phyloP scores from a whole-genome alignment of 108 stramenopile species.

The Conticribra guillardii region DNA sequence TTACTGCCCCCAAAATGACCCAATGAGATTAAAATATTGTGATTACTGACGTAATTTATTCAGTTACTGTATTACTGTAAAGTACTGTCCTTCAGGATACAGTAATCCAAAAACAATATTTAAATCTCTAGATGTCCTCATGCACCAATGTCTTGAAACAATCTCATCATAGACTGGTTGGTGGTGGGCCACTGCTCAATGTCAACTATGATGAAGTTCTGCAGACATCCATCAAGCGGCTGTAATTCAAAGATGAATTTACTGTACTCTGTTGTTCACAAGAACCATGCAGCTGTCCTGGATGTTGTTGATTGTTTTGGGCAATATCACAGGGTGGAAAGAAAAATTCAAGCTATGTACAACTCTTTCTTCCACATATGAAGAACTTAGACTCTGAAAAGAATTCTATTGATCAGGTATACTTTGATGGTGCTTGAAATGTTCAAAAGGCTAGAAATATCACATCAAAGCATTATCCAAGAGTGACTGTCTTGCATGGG shows the following conservation, averaged over 20 bases:
- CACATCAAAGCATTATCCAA: background rate
- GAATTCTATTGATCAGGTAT: background rate
- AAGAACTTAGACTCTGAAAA: no score
- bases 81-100: no score
- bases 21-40: no score
- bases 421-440: background rate
- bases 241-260: background rate
- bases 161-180: background rate
- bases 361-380: background rate
- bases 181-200: background rate
- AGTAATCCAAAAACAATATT: no score
- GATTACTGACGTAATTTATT: no score
- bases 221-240: background rate
- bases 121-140: no score
- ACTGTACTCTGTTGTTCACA: slow-evolving; percentile 1
- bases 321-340: slow-evolving; percentile 8
- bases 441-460: background rate
- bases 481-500: background rate
- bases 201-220: background rate
- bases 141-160: background rate
- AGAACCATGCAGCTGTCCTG: background rate
- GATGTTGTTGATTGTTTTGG: slow-evolving; percentile 1
- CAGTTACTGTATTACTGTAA: no score
- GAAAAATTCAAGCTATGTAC: slow-evolving; percentile 9
- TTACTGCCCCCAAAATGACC: no score